phyloP scores from a whole-genome alignment of 805 yeast genomes.

The Teunomyces stri region DNA sequence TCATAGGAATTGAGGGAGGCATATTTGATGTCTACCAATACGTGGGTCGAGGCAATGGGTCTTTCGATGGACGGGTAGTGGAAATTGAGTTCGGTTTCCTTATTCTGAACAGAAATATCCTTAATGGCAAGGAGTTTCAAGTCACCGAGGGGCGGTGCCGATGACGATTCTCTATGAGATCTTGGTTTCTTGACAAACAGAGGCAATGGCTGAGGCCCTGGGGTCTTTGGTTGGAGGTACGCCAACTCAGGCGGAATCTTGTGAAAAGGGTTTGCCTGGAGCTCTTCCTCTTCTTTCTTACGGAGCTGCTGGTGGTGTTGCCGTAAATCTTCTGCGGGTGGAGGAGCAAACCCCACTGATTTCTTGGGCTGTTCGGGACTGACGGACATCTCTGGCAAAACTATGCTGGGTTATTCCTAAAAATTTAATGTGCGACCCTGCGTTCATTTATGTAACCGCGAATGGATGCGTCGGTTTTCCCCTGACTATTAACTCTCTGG shows the following conservation, averaged over 20 bases:
- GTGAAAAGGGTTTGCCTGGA: constrained; percentile 34
- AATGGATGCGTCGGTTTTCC: neutral
- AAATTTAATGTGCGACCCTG: neutral
- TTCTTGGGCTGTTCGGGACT: constrained; percentile 16
- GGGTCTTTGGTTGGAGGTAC: constrained; percentile 27
- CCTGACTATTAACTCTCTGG: neutral
- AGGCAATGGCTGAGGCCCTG: constrained; percentile 29
- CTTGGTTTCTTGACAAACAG: constrained; percentile 4
- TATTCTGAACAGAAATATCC: constrained; percentile 45
- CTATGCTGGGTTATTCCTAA: neutral
- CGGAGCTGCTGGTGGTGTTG: constrained; percentile 33
- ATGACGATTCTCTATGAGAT: neutral
- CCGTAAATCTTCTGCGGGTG: constrained; percentile 33
- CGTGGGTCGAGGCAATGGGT: constrained; percentile 46
- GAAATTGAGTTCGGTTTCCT: constrained; percentile 49
- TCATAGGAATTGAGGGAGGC: constrained; percentile 69
- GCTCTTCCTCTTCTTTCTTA: constrained; percentile 24
- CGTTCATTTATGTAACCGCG: neutral
- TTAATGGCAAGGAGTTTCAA: constrained; percentile 50
- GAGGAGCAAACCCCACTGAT: constrained; percentile 39
- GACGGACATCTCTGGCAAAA: neutral
- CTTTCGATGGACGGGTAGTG: constrained; percentile 48
- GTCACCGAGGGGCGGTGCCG: constrained; percentile 35
- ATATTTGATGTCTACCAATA: constrained; percentile 58
- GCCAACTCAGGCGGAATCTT: constrained; percentile 42